Conservation (phyloP, 306 rosid species). For the Oemleria cerasiformis region DNA sequence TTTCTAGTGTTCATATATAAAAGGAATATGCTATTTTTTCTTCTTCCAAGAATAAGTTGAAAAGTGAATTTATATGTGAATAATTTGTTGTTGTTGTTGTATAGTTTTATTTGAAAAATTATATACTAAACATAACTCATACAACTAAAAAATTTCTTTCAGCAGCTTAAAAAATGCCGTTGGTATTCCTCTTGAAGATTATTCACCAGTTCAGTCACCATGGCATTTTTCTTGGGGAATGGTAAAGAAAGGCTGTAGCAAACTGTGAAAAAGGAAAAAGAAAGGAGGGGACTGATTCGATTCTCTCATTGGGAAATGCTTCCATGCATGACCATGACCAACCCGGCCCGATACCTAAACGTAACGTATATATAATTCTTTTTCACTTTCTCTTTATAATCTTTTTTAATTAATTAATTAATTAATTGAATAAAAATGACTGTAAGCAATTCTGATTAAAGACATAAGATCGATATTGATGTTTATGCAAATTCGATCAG, state of each 20-base stretch:
- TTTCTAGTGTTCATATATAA: too few species aligned
- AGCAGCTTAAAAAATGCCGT: too few species aligned
- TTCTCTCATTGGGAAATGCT: constrained; percentile 93
- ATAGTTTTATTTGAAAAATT: too few species aligned
- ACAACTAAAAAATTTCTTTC: too few species aligned
- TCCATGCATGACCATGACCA: constrained; percentile 70
- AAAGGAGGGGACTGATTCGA: constrained; percentile 86
- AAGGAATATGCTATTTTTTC: too few species aligned
- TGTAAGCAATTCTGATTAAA: constrained; percentile 1
- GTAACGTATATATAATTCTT: constrained; percentile 3
- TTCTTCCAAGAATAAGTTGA: too few species aligned
- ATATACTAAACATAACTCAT: too few species aligned
- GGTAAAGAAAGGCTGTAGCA: constrained; percentile 92
- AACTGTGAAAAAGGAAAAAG: constrained; percentile 90
- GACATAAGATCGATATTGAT: background rate
- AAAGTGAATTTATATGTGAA: too few species aligned
- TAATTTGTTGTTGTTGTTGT: too few species aligned
- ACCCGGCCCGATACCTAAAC: constrained; percentile 9
- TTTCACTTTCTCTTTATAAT: constrained; percentile 42
- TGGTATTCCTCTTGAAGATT: too few species aligned
- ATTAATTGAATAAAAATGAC: background rate
- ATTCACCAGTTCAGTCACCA: constrained; percentile 34
- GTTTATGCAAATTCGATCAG: too few species aligned
- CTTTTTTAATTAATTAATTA: background rate
- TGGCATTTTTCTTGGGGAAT: constrained; percentile 66